These are phyloP conservation scores for Aspergillus texensis DNA, from an alignment of 2,329 filamentous ascomycete species.

Conservation along the genomic window DNA sequence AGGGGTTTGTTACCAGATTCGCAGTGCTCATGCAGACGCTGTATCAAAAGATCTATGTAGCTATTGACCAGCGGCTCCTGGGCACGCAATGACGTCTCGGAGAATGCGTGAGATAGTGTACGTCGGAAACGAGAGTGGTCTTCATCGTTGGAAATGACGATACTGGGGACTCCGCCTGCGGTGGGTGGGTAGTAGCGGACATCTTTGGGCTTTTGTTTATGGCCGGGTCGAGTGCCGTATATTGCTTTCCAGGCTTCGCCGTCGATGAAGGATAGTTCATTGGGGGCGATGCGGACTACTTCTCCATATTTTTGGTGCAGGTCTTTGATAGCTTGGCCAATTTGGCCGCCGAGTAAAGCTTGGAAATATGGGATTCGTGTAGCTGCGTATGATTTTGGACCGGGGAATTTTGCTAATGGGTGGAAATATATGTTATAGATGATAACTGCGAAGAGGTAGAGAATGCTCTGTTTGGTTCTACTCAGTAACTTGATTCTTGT, in stretches of 20 bases:
- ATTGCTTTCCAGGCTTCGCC: slow-evolving; percentile 31
- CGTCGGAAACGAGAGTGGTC: slow-evolving; percentile 31
- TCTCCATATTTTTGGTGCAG: slow-evolving; percentile 19
- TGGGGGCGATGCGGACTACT: slow-evolving; percentile 34
- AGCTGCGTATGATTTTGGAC: slow-evolving; percentile 20
- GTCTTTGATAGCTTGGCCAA: background rate
- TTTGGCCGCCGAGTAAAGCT: slow-evolving; percentile 9
- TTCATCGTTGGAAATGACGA: slow-evolving; percentile 17
- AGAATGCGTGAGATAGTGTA: slow-evolving; percentile 42
- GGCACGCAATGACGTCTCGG: slow-evolving; percentile 34
- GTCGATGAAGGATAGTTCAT: slow-evolving; percentile 35
- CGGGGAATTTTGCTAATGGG: slow-evolving; percentile 15
- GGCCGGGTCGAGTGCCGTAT: slow-evolving; percentile 21
- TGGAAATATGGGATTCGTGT: slow-evolving; percentile 14
- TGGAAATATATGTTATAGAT: slow-evolving; percentile 6
- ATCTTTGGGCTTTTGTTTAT: slow-evolving; percentile 7
- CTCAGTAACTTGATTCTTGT: too few relatives aligned
- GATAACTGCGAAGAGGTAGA: background rate
- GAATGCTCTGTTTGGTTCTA: too few relatives aligned
- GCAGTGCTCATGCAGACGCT: slow-evolving; percentile 18
- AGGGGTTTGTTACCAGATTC: slow-evolving; percentile 7
- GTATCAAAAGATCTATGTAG: slow-evolving; percentile 35
- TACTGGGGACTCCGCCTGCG: slow-evolving; percentile 5
- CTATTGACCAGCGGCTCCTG: slow-evolving; percentile 38
- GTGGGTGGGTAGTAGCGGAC: background rate